phyloP scores from a whole-genome alignment of 345 rosid genomes.

The Pelargonium nanum region DNA sequence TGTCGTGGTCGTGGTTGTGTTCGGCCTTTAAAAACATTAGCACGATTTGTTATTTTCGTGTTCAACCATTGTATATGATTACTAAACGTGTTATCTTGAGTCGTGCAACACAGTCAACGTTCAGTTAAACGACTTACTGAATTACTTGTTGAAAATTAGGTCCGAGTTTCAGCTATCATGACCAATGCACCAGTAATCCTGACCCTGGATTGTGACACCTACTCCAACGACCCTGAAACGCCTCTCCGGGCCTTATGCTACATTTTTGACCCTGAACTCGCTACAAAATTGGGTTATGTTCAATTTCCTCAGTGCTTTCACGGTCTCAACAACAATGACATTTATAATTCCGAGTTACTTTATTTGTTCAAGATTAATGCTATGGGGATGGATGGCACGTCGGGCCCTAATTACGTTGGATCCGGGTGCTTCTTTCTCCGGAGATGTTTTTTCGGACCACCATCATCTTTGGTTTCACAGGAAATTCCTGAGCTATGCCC shows the following conservation, averaged over 20 bases:
- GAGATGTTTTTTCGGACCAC: conserved; percentile 42
- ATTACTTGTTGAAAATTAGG: conserved; percentile 21
- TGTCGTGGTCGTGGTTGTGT: no score
- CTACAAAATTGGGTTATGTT: conserved; percentile 24
- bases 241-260: conserved; percentile 44
- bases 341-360: conserved; percentile 34
- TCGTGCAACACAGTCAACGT: no score
- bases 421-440: conserved; percentile 57
- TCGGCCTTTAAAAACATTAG: no score
- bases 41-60: no score
- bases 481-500: conserved; percentile 33
- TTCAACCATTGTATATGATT: no score
- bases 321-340: conserved; percentile 43
- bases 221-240: conserved; percentile 57
- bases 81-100: no score
- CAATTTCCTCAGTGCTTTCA: conserved; percentile 68
- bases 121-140: not conserved
- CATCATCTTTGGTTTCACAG: conserved; percentile 13
- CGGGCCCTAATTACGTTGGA: conserved; percentile 44
- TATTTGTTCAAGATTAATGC: conserved; percentile 29
- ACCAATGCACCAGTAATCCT: conserved; percentile 59
- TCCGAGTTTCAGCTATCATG: conserved; percentile 61
- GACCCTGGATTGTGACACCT: conserved; percentile 75
- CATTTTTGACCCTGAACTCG: conserved; percentile 25
- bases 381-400: conserved; percentile 40